Evolutionary conservation across 306 rosid genomes (phyloP), one percentile per base, ranked within the genome.

Genomic region (Begonia peltatifolia): DNA sequence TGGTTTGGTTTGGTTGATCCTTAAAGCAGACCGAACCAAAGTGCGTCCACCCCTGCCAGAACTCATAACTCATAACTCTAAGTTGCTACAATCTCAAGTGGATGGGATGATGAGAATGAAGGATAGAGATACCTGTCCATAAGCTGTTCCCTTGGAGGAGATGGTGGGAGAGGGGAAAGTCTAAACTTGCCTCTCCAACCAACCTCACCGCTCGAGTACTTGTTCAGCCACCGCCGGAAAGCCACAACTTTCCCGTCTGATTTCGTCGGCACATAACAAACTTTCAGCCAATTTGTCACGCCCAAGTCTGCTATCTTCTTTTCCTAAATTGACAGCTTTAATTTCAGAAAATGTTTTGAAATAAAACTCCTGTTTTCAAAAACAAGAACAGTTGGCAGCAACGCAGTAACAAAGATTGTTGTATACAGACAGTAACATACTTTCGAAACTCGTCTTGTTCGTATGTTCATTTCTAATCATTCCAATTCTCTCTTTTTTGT

Each of bases 261-360:
- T 55, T 80, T 90, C 56, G 97, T 80, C 41, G 97, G 95, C 71
- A 85, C 87, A 67, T 79, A 90, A 68, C 97, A 90, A 12, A 82
- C 86, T 68, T 69, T 86, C 49, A 70, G 87, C 97, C 97, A 90
- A 63, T 80, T 83, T 35, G 36, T 41, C 63, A 55, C 62, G 46
- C 92, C 94, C 5, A 17, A 57, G 13, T 80, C 92, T 84, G 50
- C 63, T 58, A 90, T 62, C 70, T 68, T 85, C 17, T 68, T 75
- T 74, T 85, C 94, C 90, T 82, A 60, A 6, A 30, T 6, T 6
- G 38, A 30, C 38, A 30, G 38, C 38, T 30, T 30, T 30, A 30
- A 7, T 30, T 30, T 30, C 8, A 30, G 38, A 30, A 30, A 30
- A 3, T 30, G 38, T 30, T 17, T 25, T 6, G 0, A 30, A 30